Conservation (phyloP, 1,139 yeast species). For the Debaryomycetaceae sp. region DNA sequence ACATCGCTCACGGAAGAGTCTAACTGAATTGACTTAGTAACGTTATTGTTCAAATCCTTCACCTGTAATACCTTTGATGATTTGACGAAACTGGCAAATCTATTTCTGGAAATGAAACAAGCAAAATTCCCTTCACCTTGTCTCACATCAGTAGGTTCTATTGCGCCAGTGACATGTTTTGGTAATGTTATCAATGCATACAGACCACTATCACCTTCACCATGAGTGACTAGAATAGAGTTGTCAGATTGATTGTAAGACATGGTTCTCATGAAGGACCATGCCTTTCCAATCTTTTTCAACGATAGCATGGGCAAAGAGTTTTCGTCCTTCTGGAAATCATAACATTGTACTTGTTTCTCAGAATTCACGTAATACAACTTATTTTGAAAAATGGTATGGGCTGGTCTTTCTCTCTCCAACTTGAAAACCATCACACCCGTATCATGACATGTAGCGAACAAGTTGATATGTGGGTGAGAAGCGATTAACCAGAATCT, state of each 20-base stretch:
- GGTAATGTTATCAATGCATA: constrained; percentile 81
- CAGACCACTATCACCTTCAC: constrained; percentile 57
- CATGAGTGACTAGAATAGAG: constrained; percentile 78
- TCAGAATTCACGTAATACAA: constrained; percentile 77
- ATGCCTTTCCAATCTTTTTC: constrained; percentile 78
- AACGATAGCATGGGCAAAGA: constrained; percentile 78
- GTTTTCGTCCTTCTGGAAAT: constrained; percentile 57
- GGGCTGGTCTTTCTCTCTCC: constrained; percentile 96
- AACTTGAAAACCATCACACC: constrained; percentile 98
- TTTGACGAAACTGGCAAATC: constrained; percentile 80
- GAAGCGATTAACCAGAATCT: constrained; percentile 91
- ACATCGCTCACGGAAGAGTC: constrained; percentile 74
- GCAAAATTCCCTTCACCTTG: constrained; percentile 87
- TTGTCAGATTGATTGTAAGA: constrained; percentile 93
- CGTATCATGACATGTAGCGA: constrained; percentile 95
- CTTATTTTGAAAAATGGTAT: constrained; percentile 64
- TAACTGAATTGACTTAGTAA: constrained; percentile 76
- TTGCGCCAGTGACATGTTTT: constrained; percentile 85
- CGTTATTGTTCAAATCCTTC: constrained; percentile 75
- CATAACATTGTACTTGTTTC: constrained; percentile 80
- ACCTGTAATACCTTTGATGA: constrained; percentile 67
- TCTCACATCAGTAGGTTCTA: constrained; percentile 77
- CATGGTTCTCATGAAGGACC: constrained; percentile 81
- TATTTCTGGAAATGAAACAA: constrained; percentile 85
- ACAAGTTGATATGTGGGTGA: constrained; percentile 86